Evolutionary conservation across 192 early-diverging fungal species (phyloP).

Genomic region (Backusella parvicylindrica): DNA sequence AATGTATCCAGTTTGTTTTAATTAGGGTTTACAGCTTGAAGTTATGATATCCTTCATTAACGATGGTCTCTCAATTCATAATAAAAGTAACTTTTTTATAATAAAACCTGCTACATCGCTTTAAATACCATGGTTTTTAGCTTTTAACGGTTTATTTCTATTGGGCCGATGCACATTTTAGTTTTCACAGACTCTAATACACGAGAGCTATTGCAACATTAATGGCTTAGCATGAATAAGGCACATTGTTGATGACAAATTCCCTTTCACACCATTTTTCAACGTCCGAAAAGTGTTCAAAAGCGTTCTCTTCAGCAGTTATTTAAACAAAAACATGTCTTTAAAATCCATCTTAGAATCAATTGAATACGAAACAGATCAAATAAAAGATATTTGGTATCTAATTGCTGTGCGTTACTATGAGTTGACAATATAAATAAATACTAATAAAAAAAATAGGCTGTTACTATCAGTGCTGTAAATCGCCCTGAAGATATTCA

Average conservation of each 20-base stretch:
- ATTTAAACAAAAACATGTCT: neutral
- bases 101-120: too few species aligned
- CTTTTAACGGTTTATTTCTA: too few species aligned
- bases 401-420: neutral
- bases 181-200: neutral
- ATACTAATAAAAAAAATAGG: conserved; percentile 3
- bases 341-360: neutral
- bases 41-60: too few species aligned
- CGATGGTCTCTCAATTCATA: too few species aligned
- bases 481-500: conserved; percentile 22
- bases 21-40: too few species aligned
- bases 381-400: neutral
- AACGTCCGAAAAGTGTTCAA: neutral
- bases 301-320: neutral
- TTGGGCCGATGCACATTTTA: neutral
- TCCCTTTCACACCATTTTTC: neutral
- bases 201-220: neutral
- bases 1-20: too few species aligned
- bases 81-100: too few species aligned
- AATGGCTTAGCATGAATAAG: neutral
- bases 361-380: neutral
- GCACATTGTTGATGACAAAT: neutral
- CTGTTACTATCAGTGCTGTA: conserved; percentile 13
- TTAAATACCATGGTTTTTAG: too few species aligned
- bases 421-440: neutral